phyloP scores from a whole-genome alignment of 176 grass and related monocot species.

The Bothriochloa decipiens region DNA sequence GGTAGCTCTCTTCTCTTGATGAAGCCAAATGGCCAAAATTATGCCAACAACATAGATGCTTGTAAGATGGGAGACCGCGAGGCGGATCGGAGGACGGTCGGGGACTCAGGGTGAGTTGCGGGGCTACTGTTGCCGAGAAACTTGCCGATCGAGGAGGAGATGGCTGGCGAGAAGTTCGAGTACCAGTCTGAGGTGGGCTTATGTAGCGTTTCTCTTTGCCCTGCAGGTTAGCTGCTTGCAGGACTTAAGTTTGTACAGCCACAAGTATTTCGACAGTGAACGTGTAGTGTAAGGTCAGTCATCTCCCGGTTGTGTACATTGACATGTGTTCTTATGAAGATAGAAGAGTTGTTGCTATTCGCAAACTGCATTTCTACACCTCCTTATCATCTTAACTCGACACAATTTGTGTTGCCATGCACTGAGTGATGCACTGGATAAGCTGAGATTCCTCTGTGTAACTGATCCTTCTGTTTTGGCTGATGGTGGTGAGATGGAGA shows the following conservation, averaged over 20 bases:
- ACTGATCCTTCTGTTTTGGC: slow-evolving; percentile 72
- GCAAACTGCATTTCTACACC: not conserved
- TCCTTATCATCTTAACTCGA: not conserved
- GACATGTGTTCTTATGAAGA: not conserved
- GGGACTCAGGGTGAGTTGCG: too few species aligned
- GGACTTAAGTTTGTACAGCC: slow-evolving; percentile 94
- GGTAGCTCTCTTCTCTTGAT: not conserved
- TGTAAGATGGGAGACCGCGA: too few species aligned
- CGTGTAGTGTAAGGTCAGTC: slow-evolving; percentile 87
- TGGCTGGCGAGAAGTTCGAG: slow-evolving; percentile 77
- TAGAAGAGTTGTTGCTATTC: not conserved
- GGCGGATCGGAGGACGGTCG: too few species aligned
- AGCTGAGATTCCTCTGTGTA: slow-evolving; percentile 89
- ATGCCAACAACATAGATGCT: not conserved
- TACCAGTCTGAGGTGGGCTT: slow-evolving; percentile 92
- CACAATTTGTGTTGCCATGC: slow-evolving; percentile 5
- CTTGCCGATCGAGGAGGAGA: too few species aligned
- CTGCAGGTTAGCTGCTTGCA: slow-evolving; percentile 84
- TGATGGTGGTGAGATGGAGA: slow-evolving; percentile 77
- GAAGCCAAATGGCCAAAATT: not conserved
- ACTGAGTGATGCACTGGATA: slow-evolving; percentile 95
- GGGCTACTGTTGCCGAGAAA: too few species aligned
- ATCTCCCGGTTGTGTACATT: not conserved
- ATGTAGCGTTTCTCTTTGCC: slow-evolving; percentile 21
- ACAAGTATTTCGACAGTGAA: slow-evolving; percentile 96